Conservation (phyloP, 805 yeast species). For the Sugiyamaella americana region DNA sequence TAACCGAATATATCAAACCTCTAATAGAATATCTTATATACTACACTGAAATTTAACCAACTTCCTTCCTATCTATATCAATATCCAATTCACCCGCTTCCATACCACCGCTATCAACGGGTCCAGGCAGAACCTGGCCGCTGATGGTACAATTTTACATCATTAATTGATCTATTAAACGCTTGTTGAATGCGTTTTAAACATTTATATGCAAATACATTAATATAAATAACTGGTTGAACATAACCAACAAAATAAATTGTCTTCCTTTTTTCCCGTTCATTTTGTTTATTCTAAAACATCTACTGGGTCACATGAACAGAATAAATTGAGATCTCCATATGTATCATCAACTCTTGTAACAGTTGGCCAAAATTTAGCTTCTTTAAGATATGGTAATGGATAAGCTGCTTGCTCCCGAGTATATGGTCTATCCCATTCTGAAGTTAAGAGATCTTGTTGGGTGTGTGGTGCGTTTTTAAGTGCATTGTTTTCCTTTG, state of each 20-base stretch:
- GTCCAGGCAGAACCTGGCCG: no score
- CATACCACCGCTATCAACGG: no score
- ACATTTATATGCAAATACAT: neutral
- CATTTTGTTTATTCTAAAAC: slow-evolving; percentile 9
- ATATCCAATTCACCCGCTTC: no score
- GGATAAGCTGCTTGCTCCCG: slow-evolving; percentile 95
- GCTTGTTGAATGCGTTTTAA: no score
- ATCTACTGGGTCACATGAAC: slow-evolving; percentile 60
- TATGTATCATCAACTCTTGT: slow-evolving; percentile 89
- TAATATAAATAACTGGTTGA: neutral
- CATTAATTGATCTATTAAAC: no score
- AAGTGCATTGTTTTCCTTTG: slow-evolving; percentile 47
- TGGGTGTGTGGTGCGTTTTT: slow-evolving; percentile 91
- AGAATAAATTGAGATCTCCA: slow-evolving; percentile 86
- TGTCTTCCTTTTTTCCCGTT: no score
- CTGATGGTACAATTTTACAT: no score
- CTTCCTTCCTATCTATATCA: no score
- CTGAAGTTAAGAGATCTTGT: slow-evolving; percentile 61
- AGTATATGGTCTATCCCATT: slow-evolving; percentile 88
- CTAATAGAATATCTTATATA: no score
- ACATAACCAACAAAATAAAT: neutral
- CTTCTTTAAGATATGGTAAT: slow-evolving; percentile 57
- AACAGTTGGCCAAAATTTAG: slow-evolving; percentile 94
- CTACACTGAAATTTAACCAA: no score
- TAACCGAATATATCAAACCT: no score